phyloP scores from a whole-genome alignment of 2,329 filamentous ascomycete genomes.

The Aspergillus oerlinghausenensis region DNA sequence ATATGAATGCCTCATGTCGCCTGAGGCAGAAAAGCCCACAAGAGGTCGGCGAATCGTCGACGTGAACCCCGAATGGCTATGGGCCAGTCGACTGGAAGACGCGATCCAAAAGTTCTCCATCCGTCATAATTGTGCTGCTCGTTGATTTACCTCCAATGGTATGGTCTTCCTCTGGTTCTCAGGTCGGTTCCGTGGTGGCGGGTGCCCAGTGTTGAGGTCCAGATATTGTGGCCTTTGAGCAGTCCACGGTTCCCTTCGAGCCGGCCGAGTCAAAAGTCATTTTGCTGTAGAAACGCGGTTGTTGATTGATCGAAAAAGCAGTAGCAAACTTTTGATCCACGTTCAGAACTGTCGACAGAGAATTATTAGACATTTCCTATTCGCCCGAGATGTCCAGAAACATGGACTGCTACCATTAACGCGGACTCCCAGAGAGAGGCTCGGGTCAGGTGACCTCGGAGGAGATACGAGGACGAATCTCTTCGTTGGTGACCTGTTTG shows the following conservation, averaged over 20 bases:
- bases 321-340: background rate
- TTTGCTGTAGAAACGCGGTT: background rate
- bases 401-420: background rate
- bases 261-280: background rate
- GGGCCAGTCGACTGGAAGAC: background rate
- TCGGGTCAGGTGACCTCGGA: background rate
- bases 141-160: background rate
- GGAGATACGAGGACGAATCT: background rate
- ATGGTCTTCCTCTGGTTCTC: background rate
- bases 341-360: background rate
- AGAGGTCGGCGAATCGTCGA: background rate
- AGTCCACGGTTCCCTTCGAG: background rate
- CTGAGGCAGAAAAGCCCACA: background rate
- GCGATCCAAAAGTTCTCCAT: background rate
- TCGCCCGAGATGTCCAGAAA: background rate
- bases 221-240: background rate
- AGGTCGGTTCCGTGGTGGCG: background rate
- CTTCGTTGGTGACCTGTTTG: background rate
- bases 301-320: background rate
- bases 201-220: background rate
- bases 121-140: background rate
- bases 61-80: constrained; percentile 4
- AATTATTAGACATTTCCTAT: too few species aligned
- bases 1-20: background rate
- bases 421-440: background rate